Evolutionary conservation across 768 basidiomycete species (phyloP).

Genomic region (Leccinum truebloodii): DNA sequence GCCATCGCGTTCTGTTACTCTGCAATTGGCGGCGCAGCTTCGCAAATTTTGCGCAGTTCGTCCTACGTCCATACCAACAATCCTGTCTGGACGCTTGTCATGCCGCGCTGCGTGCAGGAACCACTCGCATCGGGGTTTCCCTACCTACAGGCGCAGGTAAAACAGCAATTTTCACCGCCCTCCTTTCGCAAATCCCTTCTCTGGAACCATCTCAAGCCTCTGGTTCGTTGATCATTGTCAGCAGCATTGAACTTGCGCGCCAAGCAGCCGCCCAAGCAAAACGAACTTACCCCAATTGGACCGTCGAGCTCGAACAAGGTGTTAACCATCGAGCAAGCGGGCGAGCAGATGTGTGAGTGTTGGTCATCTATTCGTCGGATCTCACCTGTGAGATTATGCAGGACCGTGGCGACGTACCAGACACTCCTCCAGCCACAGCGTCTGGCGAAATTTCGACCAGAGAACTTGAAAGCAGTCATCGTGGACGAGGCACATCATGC

Average conservation of each 20-base stretch:
- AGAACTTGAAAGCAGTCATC: slow-evolving; percentile 69
- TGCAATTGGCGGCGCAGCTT: slow-evolving; percentile 8
- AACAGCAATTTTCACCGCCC: slow-evolving; percentile 87
- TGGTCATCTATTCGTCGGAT: neutral
- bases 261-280: slow-evolving; percentile 80
- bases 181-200: slow-evolving; percentile 64
- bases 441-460: slow-evolving; percentile 74
- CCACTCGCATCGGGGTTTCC: slow-evolving; percentile 77
- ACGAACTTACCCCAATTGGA: slow-evolving; percentile 67
- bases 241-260: slow-evolving; percentile 83
- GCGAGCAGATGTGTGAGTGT: slow-evolving; percentile 72
- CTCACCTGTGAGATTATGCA: slow-evolving; percentile 27
- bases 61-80: slow-evolving; percentile 87
- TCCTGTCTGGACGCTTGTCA: slow-evolving; percentile 76
- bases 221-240: slow-evolving; percentile 80
- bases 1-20: neutral
- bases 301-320: slow-evolving; percentile 93
- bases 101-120: slow-evolving; percentile 66
- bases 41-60: slow-evolving; percentile 13
- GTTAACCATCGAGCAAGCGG: slow-evolving; percentile 72
- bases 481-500: slow-evolving; percentile 97
- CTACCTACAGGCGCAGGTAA: slow-evolving; percentile 87
- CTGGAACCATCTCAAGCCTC: slow-evolving; percentile 47
- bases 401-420: slow-evolving; percentile 89
- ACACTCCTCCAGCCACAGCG: slow-evolving; percentile 67